Percentiles rank a stretch among this genome's conserved stretches.
Conservation (phyloP, 2,329 filamentous ascomycete genomes). For the Trichophyton simii region DNA sequence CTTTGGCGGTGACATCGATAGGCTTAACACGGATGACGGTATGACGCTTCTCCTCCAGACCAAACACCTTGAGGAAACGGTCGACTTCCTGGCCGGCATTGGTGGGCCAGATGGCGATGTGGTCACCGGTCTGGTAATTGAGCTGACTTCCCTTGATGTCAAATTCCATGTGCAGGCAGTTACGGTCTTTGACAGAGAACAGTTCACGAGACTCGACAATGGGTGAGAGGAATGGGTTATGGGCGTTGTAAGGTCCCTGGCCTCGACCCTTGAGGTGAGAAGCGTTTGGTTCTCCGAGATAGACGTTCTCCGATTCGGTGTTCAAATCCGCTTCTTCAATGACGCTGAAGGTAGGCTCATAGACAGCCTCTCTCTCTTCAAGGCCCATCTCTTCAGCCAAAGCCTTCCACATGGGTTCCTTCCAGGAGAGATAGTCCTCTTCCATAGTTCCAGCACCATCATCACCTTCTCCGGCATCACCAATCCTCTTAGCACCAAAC, state of each 20-base stretch:
- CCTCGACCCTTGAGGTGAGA: conserved; percentile 76
- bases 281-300: conserved; percentile 91
- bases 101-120: conserved; percentile 93
- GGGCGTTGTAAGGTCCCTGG: conserved; percentile 86
- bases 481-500: conserved; percentile 72
- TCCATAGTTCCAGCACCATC: conserved; percentile 99
- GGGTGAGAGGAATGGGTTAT: conserved; percentile 93
- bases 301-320: conserved; percentile 66
- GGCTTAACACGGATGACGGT: conserved; percentile 78
- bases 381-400: conserved; percentile 72
- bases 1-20: conserved; percentile 88
- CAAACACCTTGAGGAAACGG: conserved; percentile 69
- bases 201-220: conserved; percentile 84
- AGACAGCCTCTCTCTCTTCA: conserved; percentile 90
- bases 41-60: conserved; percentile 62
- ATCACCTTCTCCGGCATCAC: conserved; percentile 84
- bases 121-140: conserved; percentile 89
- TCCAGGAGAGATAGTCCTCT: conserved; percentile 97
- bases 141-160: conserved; percentile 82
- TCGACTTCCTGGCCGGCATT: conserved; percentile 90
- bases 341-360: conserved; percentile 83
- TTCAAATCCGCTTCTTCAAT: conserved; percentile 62
- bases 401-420: conserved; percentile 95
- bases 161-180: conserved; percentile 94
- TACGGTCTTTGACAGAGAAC: conserved; percentile 77